Percentiles rank a stretch among this genome's conserved stretches.
phyloP scores from a whole-genome alignment of 2,329 filamentous ascomycete species.

The Aspergillus thermomutatus region DNA sequence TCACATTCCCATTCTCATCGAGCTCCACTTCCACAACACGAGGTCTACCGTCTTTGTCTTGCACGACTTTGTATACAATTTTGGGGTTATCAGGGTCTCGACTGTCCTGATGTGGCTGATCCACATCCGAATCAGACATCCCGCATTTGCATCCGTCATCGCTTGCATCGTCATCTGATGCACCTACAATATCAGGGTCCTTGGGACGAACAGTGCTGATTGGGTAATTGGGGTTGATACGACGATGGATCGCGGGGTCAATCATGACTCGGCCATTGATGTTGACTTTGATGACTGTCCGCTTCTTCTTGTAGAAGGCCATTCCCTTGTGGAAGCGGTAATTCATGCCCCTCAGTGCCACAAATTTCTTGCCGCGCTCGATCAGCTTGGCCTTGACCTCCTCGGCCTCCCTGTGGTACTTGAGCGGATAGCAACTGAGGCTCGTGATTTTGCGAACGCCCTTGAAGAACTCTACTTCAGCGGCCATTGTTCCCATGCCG shows the following conservation, averaged over 20 bases:
- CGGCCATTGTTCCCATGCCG: conserved; percentile 68
- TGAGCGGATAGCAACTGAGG: conserved; percentile 70
- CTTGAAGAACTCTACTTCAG: conserved; percentile 71
- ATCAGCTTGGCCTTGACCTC: conserved; percentile 65
- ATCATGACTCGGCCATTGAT: conserved; percentile 87
- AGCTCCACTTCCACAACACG: conserved; percentile 54
- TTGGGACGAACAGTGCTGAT: conserved; percentile 72
- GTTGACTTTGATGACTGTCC: conserved; percentile 71
- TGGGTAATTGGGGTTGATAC: conserved; percentile 82
- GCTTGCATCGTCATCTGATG: conserved; percentile 38
- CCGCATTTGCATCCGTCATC: conserved; percentile 42
- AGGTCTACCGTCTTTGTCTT: conserved; percentile 51
- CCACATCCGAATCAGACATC: conserved; percentile 33
- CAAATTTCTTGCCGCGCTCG: conserved; percentile 80
- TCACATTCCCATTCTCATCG: conserved; percentile 54
- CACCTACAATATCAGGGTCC: conserved; percentile 60
- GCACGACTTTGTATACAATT: conserved; percentile 52
- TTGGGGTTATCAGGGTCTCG: conserved; percentile 32
- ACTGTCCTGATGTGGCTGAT: conserved; percentile 36
- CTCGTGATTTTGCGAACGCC: conserved; percentile 79
- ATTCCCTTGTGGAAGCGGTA: conserved; percentile 81
- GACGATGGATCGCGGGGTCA: conserved; percentile 75
- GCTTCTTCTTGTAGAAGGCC: conserved; percentile 80
- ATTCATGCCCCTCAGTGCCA: conserved; percentile 74
- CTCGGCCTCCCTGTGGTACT: conserved; percentile 72